Base-by-base conservation (phyloP, 148 eudicot genomes). In the Beta vulgaris region DNA sequence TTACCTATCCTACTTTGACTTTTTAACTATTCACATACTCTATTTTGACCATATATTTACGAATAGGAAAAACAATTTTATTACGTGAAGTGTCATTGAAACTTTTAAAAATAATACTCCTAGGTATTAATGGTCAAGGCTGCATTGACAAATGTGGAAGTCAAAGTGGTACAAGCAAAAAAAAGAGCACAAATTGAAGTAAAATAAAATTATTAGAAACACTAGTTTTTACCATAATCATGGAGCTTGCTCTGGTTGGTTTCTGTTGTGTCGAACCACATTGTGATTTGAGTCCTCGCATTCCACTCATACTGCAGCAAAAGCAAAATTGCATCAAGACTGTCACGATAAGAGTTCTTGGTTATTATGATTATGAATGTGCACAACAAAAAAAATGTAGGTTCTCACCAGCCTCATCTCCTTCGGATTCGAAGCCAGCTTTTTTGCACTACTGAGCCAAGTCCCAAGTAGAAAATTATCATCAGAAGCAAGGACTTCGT, bases 271-370 rank as follows among this genome's bases (percentile, higher is more conserved):
- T 95, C 99, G 28, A 77, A 95, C 99, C 99, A 95, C 99, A 95
- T 95, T 40, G 97, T 92, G 59, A 95, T 90, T 77, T 95, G 99
- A 40, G 99, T 92, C 74, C 97, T 89, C 11, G 99, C 97, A 31
- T 95, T 95, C 99, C 99, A 95, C 82, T 95, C 99, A 39, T 90
- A 92, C 99, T 95, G 86, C 58, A 74, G 32, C 78, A 76, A 71
- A 59, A 13, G 36, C 34, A 18, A 51, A 76, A 40, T 44, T 49
- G 71, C 55, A 81, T 65, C 23, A 48, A 31, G 9, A 73, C 34
- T 51, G 12, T 28, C 1, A 25, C 14, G 28, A 42, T 21, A 61
- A 61, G 26, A 66, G 12, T 28, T 25, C 11, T 7, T 29, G 11
- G 37, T 25, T 32, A 40, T 61, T 48, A 60, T 59, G 59, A 25